Base-by-base conservation (phyloP, 1,284 basidiomycete genomes). In the Ceratorhiza oryzae-sativae region DNA sequence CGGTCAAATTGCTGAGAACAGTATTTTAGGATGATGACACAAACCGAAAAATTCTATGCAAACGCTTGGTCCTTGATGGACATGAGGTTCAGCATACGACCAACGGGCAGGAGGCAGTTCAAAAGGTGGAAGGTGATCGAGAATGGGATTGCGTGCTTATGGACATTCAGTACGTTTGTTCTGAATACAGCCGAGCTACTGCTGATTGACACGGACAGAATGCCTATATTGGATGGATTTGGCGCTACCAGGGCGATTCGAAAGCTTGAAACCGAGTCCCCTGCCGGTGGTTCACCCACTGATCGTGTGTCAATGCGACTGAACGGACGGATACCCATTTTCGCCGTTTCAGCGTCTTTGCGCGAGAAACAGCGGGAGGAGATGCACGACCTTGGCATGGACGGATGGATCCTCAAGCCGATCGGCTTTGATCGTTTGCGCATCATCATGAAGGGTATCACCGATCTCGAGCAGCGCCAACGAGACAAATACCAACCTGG, bases 331-430 rank as follows among this genome's bases (percentile, higher is more conserved):
- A 88, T 94, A 55, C 92, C 92, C 1, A 92, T 94, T 71, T 89
- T 95, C 75, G 93, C 91, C 3, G 92, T 95, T 3, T 93, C 90
- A 10, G 92, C 92, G 0, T 93, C 91, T 3, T 81, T 94, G 27
- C 81, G 83, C 42, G 90, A 92, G 76, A 80, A 82, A 30, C 88
- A 92, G 78, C 83, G 87, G 1, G 80, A 84, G 0, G 85, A 89
- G 73, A 83, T 94, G 73, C 80, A 82, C 4, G 80, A 83, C 25
- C 82, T 85, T 53, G 87, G 92, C 53, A 87, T 94, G 80, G 92
- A 94, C 77, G 93, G 92, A 9, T 94, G 91, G 92, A 86, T 94
- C n/a, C 80, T 94, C 73, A 94, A 94, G 80, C 93, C 92, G 0
- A 90, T 94, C 73, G 88, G 93, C 78, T 94, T 93, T 80, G 86